phyloP scores from a whole-genome alignment of 352 stramenopile species.

The Phytophthora meadii region DNA sequence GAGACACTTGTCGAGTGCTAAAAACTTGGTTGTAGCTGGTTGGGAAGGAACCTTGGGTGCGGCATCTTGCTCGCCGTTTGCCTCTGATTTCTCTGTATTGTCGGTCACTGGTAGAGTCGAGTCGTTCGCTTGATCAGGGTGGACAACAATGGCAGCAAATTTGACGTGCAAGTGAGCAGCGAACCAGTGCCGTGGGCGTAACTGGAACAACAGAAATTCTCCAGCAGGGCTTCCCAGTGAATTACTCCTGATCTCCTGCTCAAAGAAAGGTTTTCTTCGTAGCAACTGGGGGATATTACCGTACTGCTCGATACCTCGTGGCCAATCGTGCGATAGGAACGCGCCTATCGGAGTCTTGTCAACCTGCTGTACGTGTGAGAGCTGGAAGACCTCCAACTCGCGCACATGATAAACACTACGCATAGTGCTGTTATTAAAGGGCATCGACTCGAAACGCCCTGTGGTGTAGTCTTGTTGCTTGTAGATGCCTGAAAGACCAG shows the following conservation, averaged over 20 bases:
- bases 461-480: slow-evolving; percentile 92
- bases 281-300: slow-evolving; percentile 93
- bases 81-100: slow-evolving; percentile 5
- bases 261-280: slow-evolving; percentile 95
- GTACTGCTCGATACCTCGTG: slow-evolving; percentile 95
- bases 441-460: slow-evolving; percentile 89
- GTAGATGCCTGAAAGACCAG: slow-evolving; percentile 98
- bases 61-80: slow-evolving; percentile 8
- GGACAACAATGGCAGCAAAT: slow-evolving; percentile 95
- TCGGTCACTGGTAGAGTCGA: background rate
- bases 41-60: slow-evolving; percentile 9
- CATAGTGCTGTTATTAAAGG: slow-evolving; percentile 82
- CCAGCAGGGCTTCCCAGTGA: slow-evolving; percentile 94
- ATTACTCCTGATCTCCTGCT: slow-evolving; percentile 94
- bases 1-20: slow-evolving; percentile 99
- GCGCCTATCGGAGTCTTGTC: slow-evolving; percentile 81
- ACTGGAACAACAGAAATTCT: slow-evolving; percentile 91
- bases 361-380: slow-evolving; percentile 79
- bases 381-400: slow-evolving; percentile 93
- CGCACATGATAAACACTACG: slow-evolving; percentile 97
- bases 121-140: slow-evolving; percentile 45
- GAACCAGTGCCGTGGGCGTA: slow-evolving; percentile 98
- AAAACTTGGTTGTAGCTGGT: slow-evolving; percentile 44
- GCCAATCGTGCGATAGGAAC: slow-evolving; percentile 99
- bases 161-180: slow-evolving; percentile 98